phyloP scores from a whole-genome alignment of 129 eudicot species.

The Arctium minus region DNA sequence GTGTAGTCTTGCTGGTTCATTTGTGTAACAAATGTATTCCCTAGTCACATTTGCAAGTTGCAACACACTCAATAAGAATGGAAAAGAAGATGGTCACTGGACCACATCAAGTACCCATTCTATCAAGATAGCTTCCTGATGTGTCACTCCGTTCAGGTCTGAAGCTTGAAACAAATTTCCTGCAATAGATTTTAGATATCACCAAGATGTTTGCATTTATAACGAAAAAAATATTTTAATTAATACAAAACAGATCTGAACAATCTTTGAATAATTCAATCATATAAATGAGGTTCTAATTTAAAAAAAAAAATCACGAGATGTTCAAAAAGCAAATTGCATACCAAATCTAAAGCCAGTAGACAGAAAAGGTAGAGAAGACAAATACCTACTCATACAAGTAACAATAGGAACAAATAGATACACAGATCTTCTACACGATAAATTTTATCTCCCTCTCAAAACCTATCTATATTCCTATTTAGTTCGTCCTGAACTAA shows the following conservation, averaged over 20 bases:
- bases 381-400: not conserved
- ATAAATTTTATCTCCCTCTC: not conserved
- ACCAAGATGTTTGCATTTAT: constrained; percentile 3
- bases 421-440: not conserved
- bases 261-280: not conserved
- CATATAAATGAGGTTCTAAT: not conserved
- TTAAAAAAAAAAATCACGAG: not conserved
- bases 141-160: constrained; percentile 64
- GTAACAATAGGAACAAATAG: not conserved
- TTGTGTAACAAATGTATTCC: not conserved
- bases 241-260: not conserved
- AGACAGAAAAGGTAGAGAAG: not conserved
- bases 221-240: not conserved
- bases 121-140: constrained; percentile 60
- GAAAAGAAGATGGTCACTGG: not conserved
- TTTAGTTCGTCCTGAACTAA: not conserved
- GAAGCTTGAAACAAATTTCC: constrained; percentile 87
- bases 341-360: not conserved
- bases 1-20: not conserved
- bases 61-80: not conserved
- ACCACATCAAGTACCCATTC: constrained; percentile 46
- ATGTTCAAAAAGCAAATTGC: not conserved
- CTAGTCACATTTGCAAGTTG: not conserved
- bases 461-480: not conserved
- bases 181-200: constrained; percentile 19